Percentiles rank a stretch among this genome's conserved stretches.
Evolutionary conservation across 352 stramenopile genomes (phyloP).

Genomic region (Globisporangium megalacanthum): DNA sequence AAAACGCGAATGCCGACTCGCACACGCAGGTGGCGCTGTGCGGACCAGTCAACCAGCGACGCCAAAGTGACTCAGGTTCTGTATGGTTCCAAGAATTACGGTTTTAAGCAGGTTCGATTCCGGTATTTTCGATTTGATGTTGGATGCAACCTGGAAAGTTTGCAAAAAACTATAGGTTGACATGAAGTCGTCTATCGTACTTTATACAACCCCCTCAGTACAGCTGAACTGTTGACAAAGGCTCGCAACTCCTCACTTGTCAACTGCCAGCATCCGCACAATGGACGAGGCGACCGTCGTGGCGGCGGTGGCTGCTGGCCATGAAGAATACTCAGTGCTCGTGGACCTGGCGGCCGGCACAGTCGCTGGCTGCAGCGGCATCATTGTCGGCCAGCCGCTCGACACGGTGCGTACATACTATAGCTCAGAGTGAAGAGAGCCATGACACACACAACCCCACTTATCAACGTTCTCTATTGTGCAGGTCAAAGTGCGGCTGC

Average conservation of each 20-base stretch:
- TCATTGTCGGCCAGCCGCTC: slow-evolving; percentile 57
- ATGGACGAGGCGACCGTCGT: slow-evolving; percentile 14
- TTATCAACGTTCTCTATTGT: neutral
- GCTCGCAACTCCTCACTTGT: too few relatives aligned
- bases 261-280: neutral
- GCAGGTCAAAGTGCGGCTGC: slow-evolving; percentile 53
- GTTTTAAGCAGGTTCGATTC: too few relatives aligned
- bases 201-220: too few relatives aligned
- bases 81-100: neutral
- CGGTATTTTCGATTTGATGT: too few relatives aligned
- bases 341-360: slow-evolving; percentile 50
- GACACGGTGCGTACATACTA: slow-evolving; percentile 38
- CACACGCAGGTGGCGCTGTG: neutral
- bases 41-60: slow-evolving; percentile 1
- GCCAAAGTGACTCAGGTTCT: neutral
- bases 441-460: too few relatives aligned
- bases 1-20: slow-evolving; percentile 55
- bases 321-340: slow-evolving; percentile 41
- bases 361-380: slow-evolving; percentile 41
- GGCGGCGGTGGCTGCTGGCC: slow-evolving; percentile 17
- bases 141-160: too few relatives aligned
- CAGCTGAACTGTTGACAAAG: too few relatives aligned
- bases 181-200: too few relatives aligned
- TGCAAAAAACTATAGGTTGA: too few relatives aligned
- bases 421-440: neutral